phyloP scores from a whole-genome alignment of 2,329 filamentous ascomycete genomes.

The Penicillium sp. region DNA sequence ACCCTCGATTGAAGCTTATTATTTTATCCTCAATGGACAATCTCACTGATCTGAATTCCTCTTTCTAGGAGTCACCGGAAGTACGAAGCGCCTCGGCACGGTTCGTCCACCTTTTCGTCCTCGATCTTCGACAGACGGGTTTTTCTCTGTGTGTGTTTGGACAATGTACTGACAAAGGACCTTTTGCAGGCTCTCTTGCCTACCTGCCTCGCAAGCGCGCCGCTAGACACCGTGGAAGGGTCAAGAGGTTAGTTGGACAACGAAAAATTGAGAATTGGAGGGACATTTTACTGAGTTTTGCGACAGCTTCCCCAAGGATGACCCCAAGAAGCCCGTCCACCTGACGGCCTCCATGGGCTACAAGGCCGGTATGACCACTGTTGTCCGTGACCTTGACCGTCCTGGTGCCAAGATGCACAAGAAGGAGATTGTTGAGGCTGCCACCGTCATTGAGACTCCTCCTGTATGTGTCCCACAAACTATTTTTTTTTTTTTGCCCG shows the following conservation, averaged over 20 bases:
- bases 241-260: slow-evolving; percentile 81
- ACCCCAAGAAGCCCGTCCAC: slow-evolving; percentile 99
- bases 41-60: slow-evolving; percentile 35
- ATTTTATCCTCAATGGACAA: slow-evolving; percentile 12
- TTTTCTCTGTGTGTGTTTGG: slow-evolving; percentile 32
- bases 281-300: slow-evolving; percentile 36
- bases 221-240: slow-evolving; percentile 92
- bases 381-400: slow-evolving; percentile 98
- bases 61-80: slow-evolving; percentile 62
- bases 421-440: slow-evolving; percentile 93
- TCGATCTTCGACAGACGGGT: slow-evolving; percentile 50
- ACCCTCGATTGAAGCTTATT: slow-evolving; percentile 13
- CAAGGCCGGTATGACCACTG: slow-evolving; percentile 99
- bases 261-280: slow-evolving; percentile 9
- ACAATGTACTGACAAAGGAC: slow-evolving; percentile 37
- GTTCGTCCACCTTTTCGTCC: slow-evolving; percentile 70
- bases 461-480: slow-evolving; percentile 71
- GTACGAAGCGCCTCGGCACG: slow-evolving; percentile 92
- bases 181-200: slow-evolving; percentile 69
- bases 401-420: slow-evolving; percentile 99
- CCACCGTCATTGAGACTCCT: slow-evolving; percentile 88
- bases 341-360: slow-evolving; percentile 98
- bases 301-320: slow-evolving; percentile 97
- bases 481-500: background rate
- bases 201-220: slow-evolving; percentile 91